Evolutionary conservation across 345 rosid species (phyloP), one percentile per base, ranked within the genome.

Genomic region (Erysimum cheiranthoides): DNA sequence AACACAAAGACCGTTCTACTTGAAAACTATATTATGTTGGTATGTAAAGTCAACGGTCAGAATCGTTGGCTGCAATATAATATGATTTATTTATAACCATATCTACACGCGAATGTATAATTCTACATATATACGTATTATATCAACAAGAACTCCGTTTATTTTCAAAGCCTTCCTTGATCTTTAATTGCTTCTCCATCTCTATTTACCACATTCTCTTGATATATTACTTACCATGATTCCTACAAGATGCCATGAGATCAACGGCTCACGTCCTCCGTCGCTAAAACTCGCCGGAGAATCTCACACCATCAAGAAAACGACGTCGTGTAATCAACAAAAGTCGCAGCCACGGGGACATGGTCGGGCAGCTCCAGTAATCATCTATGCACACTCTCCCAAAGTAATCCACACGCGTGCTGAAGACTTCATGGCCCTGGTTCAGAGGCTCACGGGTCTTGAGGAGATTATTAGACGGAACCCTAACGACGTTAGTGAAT

Each of bases 351-450:
- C 74, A 59, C 80, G 77, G 9, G 86, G 64, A 61, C 50, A 52
- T 61, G 50, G 56, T 38, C 87, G 75, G 5, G 73, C 42, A 31
- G 80, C 35, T 8, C 93, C 96, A 1, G 85, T 90, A 2, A 86
- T 92, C 66, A 92, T 88, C 42, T 88, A 92, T 53, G 78, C 87
- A 1, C 82, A 80, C 50, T 87, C 97, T 5, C 93, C 97, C 1
- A 88, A 84, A 71, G 73, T 92, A 67, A 92, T 92, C 74, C 93
- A 92, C 81, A 88, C 96, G 5, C 85, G 86, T 5, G 88, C 97
- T 1, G 79, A 79, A 16, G 93, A 92, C 73, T 92, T 92, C 74
- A 92, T 88, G 97, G 85, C 88, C 27, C 63, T 92, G 81, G 96
- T 92, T 78, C 97, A 90, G 31, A 83, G 81, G 70, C 91, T 92